Evolutionary conservation across 202 grass and related monocot genomes (phyloP), one percentile per base, ranked within the genome.

Genomic region (Saccharum hybrid): DNA sequence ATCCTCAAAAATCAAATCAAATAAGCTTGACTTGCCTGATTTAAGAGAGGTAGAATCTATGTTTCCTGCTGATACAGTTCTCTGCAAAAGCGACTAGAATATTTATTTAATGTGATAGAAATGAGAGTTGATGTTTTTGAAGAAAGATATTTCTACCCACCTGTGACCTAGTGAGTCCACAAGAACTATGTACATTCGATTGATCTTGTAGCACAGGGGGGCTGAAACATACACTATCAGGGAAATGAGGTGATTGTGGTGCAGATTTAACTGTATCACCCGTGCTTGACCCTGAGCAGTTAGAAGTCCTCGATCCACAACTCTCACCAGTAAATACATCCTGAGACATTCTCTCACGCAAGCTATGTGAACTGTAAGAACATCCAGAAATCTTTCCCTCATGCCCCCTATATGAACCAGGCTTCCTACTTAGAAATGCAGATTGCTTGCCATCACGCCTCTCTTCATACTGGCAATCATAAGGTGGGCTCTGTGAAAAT

Each of bases 401-500:
- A 48, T 67, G 78, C 18, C 90, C 90, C 21, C 73, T 77, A 80
- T 98, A 92, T 85, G 95, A 98, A 77, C 90, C 92, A 88, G 92
- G 90, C 77, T 90, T 94, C 87, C 90, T 98, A 86, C 79, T 93
- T 54, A 98, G 65, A 76, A 87, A 83, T n/a, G 66, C 80, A n/a
- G 86, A 72, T 78, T 91, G 82, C 70, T 93, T 94, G 41, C 95
- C 92, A 49, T 51, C 68, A 59, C 10, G 52, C 80, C 77, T 89
- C 83, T 94, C 95, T 94, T 98, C 92, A 77, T 93, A 94, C 67
- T 94, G 90, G 49, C 88, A 77, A 63, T 94, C 95, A 76, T 93
- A 90, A 85, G 92, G 95, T 23, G 95, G 95, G 74, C 92, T 98
- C 85, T 94, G 90, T 66, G 92, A 98, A 86, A 88, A 98, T 63